These are phyloP conservation scores for Lasiodiplodia hormozganensis DNA, from an alignment of 2,329 filamentous ascomycete species.

Conservation along the genomic window DNA sequence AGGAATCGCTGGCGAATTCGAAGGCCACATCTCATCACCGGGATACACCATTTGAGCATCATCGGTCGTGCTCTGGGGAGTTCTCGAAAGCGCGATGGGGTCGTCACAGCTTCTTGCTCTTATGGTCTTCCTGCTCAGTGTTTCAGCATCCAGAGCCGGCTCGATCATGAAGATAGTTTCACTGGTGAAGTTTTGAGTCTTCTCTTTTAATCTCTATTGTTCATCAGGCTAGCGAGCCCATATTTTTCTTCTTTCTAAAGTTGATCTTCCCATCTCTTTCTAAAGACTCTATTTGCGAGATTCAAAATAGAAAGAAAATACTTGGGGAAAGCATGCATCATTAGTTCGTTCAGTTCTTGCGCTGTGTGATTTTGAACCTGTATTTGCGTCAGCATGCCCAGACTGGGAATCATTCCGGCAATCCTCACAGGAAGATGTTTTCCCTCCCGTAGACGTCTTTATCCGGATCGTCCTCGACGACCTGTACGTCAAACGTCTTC, in stretches of 20 bases:
- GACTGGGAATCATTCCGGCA: neutral
- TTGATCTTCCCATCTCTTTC: neutral
- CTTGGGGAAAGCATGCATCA: neutral
- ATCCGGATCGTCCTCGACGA: constrained; percentile 58
- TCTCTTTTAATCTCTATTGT: neutral
- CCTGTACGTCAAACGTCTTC: constrained; percentile 57
- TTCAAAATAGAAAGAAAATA: neutral
- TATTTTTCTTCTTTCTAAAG: neutral
- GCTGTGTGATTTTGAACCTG: constrained; percentile 20
- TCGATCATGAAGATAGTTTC: neutral
- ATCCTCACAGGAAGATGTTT: constrained; percentile 55
- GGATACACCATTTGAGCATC: neutral
- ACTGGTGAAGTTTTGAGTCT: neutral
- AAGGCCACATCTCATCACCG: neutral
- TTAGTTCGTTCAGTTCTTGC: constrained; percentile 1
- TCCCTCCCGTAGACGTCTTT: constrained; percentile 53
- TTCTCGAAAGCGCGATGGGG: neutral
- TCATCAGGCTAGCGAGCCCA: neutral
- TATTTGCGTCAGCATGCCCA: neutral
- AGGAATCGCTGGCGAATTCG: neutral
- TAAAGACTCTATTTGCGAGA: neutral
- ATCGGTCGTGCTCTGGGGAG: neutral
- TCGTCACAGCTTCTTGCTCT: neutral
- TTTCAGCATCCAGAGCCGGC: neutral
- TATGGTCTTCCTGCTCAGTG: neutral